These are phyloP conservation scores for Hypoxylon intermedium DNA, from an alignment of 495 filamentous ascomycete species.

Conservation along the genomic window DNA sequence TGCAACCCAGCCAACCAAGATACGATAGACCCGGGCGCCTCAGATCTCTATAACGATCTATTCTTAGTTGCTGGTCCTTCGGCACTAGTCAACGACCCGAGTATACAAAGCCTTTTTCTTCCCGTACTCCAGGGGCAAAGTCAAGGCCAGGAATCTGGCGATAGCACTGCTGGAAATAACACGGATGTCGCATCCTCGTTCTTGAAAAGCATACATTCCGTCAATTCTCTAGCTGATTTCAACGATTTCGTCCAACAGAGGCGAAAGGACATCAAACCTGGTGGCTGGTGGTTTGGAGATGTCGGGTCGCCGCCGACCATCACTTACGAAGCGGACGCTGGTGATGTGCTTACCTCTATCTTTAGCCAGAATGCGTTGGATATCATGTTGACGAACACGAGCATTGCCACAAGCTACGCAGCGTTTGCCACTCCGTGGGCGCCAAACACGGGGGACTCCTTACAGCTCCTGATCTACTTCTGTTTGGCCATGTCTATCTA, in stretches of 20 bases:
- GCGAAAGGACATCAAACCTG: conserved; percentile 72
- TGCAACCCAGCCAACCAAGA: conserved; percentile 60
- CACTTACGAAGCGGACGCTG: conserved; percentile 56
- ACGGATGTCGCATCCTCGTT: conserved; percentile 25
- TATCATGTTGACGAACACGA: conserved; percentile 67
- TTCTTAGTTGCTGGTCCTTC: conserved; percentile 69
- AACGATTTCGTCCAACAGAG: conserved; percentile 65
- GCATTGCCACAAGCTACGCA: conserved; percentile 70
- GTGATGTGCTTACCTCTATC: conserved; percentile 60
- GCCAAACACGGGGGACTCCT: conserved; percentile 68
- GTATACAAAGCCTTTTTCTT: conserved; percentile 55
- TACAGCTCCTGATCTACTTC: conserved; percentile 82
- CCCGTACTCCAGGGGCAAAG: conserved; percentile 42
- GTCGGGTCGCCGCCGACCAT: conserved; percentile 62
- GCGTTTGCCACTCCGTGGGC: conserved; percentile 73
- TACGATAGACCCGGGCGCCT: conserved; percentile 28
- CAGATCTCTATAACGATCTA: conserved; percentile 47
- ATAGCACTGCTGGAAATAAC: not conserved
- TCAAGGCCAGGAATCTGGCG: conserved; percentile 19
- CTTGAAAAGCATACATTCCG: conserved; percentile 59
- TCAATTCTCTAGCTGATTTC: conserved; percentile 71
- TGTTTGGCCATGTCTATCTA: conserved; percentile 76
- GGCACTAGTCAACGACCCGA: conserved; percentile 51
- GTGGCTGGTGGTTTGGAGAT: conserved; percentile 76
- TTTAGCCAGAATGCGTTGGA: conserved; percentile 77